Base-by-base conservation (phyloP, 768 basidiomycete genomes). In the Mycena galericulata region DNA sequence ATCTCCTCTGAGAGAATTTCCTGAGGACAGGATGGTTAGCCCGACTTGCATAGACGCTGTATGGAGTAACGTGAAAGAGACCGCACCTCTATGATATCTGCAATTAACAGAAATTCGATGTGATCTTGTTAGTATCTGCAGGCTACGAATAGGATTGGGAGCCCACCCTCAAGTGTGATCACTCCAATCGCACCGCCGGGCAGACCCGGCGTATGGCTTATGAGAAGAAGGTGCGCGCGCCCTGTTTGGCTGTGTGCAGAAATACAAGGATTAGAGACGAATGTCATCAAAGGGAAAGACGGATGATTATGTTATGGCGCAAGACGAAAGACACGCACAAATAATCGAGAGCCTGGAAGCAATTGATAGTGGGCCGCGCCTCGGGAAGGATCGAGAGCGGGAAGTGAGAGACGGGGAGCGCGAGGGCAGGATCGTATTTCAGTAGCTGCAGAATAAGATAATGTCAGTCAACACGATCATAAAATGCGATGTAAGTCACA, bases 1-100 rank as follows among this genome's bases (percentile, higher is more conserved):
- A 98, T 97, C 77, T 98, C 97, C 80, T 97, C 96, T 0, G 92
- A 91, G 26, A 98, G 94, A 68, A 99, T 98, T 86, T 97, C 96
- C 87, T 94, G 79, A 3, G 34, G 8, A n/a, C n/a, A n/a, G n/a
- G 34, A 14, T 36, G 7, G 26, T 26, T 12, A 26, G 26, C 24
- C 22, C 14, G 46, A 14, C n/a, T n/a, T n/a, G 9, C 4, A 47
- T 47, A 26, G 24, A 4, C 8, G 14, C 34, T 14, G n/a, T n/a
- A n/a, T n/a, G n/a, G n/a, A 36, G 34, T 8, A 11, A 22, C 4
- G 24, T 11, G 3, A 12, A 67, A n/a, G n/a, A n/a, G n/a, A n/a
- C n/a, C 74, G 62, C 47, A 87, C 89, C 77, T 94, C 93, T 64
- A 94, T 93, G 69, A 94, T 88, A 74, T 94, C 93, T 91, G 58